Conservation (phyloP, 164 flowering plant genomes). For the Vitis rupestris region DNA sequence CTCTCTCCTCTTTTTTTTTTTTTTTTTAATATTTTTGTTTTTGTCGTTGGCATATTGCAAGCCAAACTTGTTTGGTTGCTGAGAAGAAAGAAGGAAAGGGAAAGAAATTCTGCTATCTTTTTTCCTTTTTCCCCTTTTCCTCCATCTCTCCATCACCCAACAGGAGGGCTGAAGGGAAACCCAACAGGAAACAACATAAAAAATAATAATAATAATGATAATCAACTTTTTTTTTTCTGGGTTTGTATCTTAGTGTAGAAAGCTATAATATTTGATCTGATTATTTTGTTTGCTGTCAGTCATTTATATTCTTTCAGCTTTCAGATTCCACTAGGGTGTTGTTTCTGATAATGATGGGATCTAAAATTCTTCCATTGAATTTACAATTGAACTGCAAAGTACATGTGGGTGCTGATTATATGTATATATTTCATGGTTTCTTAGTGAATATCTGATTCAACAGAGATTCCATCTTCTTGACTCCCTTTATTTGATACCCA, state of each 20-base stretch:
- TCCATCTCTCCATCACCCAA: neutral
- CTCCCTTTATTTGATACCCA: no score
- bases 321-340: neutral
- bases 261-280: no score
- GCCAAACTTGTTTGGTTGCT: neutral
- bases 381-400: neutral
- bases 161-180: no score
- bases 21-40: no score
- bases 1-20: neutral
- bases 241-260: no score
- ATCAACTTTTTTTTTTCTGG: no score
- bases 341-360: neutral
- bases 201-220: no score
- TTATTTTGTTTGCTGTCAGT: no score
- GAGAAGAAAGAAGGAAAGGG: neutral
- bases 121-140: neutral
- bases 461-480: no score
- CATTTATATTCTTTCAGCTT: neutral
- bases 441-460: neutral
- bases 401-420: neutral
- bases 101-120: neutral
- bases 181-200: no score
- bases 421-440: neutral
- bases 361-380: neutral
- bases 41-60: neutral